These are phyloP conservation scores for Catunica adiposa DNA, from an alignment of 2,329 filamentous ascomycete species.

Conservation along the genomic window DNA sequence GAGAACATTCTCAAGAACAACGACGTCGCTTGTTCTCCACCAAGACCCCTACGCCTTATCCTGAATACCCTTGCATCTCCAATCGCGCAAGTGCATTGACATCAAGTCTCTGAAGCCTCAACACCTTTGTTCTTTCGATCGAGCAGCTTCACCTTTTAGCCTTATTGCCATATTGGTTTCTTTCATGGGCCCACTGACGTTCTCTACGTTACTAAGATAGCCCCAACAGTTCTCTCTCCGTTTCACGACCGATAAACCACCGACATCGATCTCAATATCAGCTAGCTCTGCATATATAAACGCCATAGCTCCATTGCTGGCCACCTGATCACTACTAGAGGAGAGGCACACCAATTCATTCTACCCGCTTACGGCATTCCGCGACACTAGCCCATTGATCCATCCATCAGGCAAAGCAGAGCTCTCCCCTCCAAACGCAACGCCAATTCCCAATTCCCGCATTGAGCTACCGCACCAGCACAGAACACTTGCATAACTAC, in stretches of 20 bases:
- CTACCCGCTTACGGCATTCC: not conserved
- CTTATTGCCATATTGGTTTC: too few species aligned
- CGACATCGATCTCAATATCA: too few species aligned
- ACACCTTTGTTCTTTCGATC: too few species aligned
- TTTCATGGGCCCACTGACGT: too few species aligned
- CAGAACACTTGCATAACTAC: not conserved
- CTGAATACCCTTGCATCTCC: not conserved
- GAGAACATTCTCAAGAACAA: not conserved
- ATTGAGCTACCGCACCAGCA: not conserved
- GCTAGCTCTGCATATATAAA: too few species aligned
- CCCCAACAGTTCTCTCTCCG: too few species aligned
- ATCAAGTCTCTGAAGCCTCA: too few species aligned
- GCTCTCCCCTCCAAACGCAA: not conserved
- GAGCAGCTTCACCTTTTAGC: too few species aligned
- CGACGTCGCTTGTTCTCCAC: not conserved
- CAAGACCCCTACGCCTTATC: not conserved
- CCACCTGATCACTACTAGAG: not conserved
- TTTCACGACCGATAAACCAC: too few species aligned
- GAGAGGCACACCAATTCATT: not conserved
- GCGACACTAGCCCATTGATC: not conserved
- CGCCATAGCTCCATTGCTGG: not conserved
- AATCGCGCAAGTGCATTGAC: not conserved
- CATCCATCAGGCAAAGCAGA: not conserved
- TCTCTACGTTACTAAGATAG: too few species aligned
- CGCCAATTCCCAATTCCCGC: slow-evolving; percentile 2